Evolutionary conservation across 345 rosid genomes (phyloP).

Genomic region (Eucalyptus erythrocorys): DNA sequence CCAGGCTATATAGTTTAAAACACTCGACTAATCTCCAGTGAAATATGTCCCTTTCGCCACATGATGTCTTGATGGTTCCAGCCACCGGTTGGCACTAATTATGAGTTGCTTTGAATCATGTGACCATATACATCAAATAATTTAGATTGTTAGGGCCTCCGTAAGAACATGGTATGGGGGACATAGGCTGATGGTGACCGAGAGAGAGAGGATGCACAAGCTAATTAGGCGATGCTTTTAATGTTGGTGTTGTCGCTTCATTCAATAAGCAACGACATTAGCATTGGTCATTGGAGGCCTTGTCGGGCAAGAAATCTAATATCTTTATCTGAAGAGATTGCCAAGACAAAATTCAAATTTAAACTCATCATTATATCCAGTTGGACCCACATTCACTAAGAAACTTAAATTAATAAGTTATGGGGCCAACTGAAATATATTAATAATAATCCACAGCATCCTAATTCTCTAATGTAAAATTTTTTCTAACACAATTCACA

Average conservation of each 20-base stretch:
- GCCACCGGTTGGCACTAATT: not conserved
- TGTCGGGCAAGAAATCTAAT: not conserved
- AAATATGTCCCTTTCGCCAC: not conserved
- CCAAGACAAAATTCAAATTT: not conserved
- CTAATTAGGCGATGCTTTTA: not conserved
- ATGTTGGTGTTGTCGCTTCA: not conserved
- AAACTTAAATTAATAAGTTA: not conserved
- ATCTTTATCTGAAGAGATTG: not conserved
- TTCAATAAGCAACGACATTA: not conserved
- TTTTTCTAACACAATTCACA: not conserved
- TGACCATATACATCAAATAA: not conserved
- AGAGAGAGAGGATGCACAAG: not conserved
- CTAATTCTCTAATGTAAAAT: accelerated
- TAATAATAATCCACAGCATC: not conserved
- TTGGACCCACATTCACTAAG: accelerated
- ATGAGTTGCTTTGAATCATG: not conserved
- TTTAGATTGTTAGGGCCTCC: not conserved
- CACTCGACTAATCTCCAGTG: not conserved
- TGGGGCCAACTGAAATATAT: not conserved
- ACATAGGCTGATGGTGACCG: not conserved
- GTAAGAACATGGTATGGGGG: not conserved
- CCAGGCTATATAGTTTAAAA: not conserved
- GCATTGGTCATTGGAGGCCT: not conserved
- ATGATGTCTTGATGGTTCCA: not conserved
- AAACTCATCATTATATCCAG: accelerated